Percentiles rank a stretch among this genome's conserved stretches.
phyloP scores from a whole-genome alignment of 495 filamentous ascomycete species.

The Trichodelitschia bisporula region DNA sequence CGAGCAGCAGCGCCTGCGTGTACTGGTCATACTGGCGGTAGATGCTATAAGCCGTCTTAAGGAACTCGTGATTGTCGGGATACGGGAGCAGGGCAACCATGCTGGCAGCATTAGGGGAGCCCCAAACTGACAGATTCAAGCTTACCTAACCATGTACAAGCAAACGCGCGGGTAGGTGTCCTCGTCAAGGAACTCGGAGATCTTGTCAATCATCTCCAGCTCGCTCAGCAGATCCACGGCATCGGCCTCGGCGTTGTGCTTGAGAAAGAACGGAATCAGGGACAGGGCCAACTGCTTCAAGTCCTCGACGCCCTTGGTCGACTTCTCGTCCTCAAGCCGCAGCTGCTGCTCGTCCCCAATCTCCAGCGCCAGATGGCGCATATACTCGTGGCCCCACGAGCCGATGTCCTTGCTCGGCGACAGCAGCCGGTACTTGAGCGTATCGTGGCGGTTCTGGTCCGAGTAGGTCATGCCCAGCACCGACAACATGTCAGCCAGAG shows the following conservation, averaged over 20 bases:
- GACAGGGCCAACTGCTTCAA: slow-evolving; percentile 57
- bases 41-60: slow-evolving; percentile 70
- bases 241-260: slow-evolving; percentile 94
- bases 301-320: slow-evolving; percentile 51
- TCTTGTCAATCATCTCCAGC: slow-evolving; percentile 81
- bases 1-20: slow-evolving; percentile 77
- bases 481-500: slow-evolving; percentile 82
- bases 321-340: slow-evolving; percentile 40
- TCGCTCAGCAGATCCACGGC: slow-evolving; percentile 93
- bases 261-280: slow-evolving; percentile 83
- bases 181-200: slow-evolving; percentile 75
- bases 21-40: slow-evolving; percentile 81
- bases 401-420: slow-evolving; percentile 78
- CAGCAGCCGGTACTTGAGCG: slow-evolving; percentile 80
- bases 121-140: background rate
- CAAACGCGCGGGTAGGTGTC: slow-evolving; percentile 85
- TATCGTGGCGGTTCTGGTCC: slow-evolving; percentile 85
- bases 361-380: slow-evolving; percentile 83
- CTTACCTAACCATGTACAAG: slow-evolving; percentile 69
- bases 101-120: slow-evolving; percentile 14
- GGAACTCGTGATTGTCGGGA: slow-evolving; percentile 87
- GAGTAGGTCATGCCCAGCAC: slow-evolving; percentile 98
- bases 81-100: slow-evolving; percentile 96
- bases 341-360: slow-evolving; percentile 82
- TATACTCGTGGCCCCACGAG: slow-evolving; percentile 97